These are phyloP conservation scores for Cladorrhinum samala DNA, from an alignment of 495 filamentous ascomycete genomes.

Conservation along the genomic window DNA sequence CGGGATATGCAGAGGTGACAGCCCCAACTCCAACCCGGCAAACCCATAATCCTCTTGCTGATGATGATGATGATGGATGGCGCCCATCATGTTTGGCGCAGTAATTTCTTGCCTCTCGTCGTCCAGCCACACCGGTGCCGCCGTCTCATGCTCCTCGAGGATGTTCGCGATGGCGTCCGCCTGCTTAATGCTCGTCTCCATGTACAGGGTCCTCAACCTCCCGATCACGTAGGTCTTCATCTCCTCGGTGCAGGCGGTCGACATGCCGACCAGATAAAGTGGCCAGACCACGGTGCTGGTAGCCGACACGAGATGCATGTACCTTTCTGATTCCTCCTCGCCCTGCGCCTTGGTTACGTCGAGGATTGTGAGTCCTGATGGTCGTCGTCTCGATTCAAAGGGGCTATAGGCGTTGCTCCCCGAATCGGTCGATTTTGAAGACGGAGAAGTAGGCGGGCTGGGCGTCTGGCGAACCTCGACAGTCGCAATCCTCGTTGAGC, in stretches of 20 bases:
- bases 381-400: background rate
- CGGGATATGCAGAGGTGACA: conserved; percentile 5
- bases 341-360: conserved; percentile 22
- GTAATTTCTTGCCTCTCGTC: background rate
- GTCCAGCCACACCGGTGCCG: conserved; percentile 6
- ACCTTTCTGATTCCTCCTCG: conserved; percentile 24
- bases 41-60: background rate
- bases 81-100: background rate
- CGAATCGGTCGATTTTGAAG: conserved; percentile 18
- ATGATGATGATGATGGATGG: background rate
- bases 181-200: conserved; percentile 31
- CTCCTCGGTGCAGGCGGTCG: conserved; percentile 25
- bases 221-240: conserved; percentile 27
- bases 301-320: conserved; percentile 31
- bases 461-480: conserved; percentile 29
- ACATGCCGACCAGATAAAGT: conserved; percentile 34
- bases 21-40: conserved; percentile 7
- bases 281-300: conserved; percentile 34
- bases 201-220: conserved; percentile 26
- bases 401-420: conserved; percentile 12
- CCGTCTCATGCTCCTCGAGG: conserved; percentile 23
- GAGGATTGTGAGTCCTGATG: conserved; percentile 26
- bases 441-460: conserved; percentile 23
- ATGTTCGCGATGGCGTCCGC: conserved; percentile 29
- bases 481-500: conserved; percentile 23